Percentiles rank a stretch among this genome's conserved stretches.
phyloP scores from a whole-genome alignment of 106 monocot genomes.

The Apostasia ramifera region DNA sequence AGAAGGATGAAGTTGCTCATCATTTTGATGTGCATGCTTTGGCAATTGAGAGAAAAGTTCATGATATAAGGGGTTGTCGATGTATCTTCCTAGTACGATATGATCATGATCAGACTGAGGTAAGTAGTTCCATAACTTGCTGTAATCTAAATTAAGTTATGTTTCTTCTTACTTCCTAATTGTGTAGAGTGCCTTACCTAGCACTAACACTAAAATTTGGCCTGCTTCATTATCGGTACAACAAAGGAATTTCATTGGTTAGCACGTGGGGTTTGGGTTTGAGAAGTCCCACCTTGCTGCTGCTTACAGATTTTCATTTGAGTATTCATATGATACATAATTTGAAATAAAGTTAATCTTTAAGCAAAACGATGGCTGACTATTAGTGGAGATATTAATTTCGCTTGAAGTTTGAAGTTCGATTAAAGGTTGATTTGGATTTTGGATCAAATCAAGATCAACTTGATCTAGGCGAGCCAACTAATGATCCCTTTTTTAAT shows the following conservation, averaged over 20 bases:
- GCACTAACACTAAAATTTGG: not conserved
- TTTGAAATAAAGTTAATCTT: too few species aligned
- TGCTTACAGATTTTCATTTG: too few species aligned
- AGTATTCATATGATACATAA: too few species aligned
- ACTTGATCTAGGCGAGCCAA: too few species aligned
- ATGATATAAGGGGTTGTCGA: slow-evolving; percentile 51
- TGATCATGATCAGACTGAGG: slow-evolving; percentile 36
- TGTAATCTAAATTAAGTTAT: not conserved
- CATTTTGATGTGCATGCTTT: slow-evolving; percentile 41
- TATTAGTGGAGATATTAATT: too few species aligned
- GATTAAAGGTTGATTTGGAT: too few species aligned
- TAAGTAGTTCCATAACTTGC: not conserved
- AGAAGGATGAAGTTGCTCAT: slow-evolving; percentile 23
- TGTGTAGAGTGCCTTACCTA: not conserved
- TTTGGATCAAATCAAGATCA: too few species aligned
- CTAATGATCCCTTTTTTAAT: too few species aligned
- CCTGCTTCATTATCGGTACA: not conserved
- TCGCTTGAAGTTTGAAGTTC: too few species aligned
- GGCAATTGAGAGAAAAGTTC: slow-evolving; percentile 32
- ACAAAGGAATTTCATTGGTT: not conserved
- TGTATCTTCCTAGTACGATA: slow-evolving; percentile 39
- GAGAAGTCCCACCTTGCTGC: too few species aligned
- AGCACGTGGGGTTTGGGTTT: not conserved
- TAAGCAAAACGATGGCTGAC: too few species aligned
- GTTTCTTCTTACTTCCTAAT: not conserved